phyloP scores from a whole-genome alignment of 129 eudicot genomes.

The Flaveria ramosissima region DNA sequence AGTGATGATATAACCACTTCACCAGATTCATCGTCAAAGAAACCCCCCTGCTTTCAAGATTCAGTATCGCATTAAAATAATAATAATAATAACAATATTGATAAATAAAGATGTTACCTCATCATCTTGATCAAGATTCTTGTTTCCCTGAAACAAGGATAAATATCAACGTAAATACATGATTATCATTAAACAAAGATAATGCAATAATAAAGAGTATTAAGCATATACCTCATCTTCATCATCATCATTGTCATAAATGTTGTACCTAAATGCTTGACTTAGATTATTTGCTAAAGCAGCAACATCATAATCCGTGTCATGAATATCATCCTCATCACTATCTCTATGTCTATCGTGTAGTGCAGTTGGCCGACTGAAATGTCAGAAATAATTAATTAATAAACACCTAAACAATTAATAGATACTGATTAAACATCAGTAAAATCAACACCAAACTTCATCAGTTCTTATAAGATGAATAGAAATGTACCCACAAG shows the following conservation, averaged over 20 bases:
- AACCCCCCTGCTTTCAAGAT: constrained; percentile 60
- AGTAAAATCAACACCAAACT: neutral
- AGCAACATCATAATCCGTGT: constrained; percentile 91
- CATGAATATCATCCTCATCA: constrained; percentile 87
- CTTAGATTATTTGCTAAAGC: constrained; percentile 87
- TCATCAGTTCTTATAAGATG: neutral
- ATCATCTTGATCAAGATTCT: constrained; percentile 73
- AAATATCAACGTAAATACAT: neutral
- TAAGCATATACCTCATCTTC: constrained; percentile 78
- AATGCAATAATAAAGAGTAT: neutral
- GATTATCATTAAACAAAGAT: neutral
- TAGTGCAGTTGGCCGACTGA: constrained; percentile 84
- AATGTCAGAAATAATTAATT: neutral
- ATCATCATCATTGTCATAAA: constrained; percentile 66
- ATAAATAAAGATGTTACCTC: constrained; percentile 56
- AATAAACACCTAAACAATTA: neutral
- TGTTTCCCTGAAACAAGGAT: constrained; percentile 57
- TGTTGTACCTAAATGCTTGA: constrained; percentile 78
- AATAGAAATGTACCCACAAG: constrained; percentile 75
- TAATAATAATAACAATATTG: neutral
- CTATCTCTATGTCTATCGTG: constrained; percentile 88
- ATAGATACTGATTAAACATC: neutral
- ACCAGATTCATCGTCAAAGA: constrained; percentile 89
- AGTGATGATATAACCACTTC: constrained; percentile 91
- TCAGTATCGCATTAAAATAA: neutral